Percentiles rank a stretch among this genome's conserved stretches.
Conservation (phyloP, 2,329 filamentous ascomycete species). For the Botrytis medusae region DNA sequence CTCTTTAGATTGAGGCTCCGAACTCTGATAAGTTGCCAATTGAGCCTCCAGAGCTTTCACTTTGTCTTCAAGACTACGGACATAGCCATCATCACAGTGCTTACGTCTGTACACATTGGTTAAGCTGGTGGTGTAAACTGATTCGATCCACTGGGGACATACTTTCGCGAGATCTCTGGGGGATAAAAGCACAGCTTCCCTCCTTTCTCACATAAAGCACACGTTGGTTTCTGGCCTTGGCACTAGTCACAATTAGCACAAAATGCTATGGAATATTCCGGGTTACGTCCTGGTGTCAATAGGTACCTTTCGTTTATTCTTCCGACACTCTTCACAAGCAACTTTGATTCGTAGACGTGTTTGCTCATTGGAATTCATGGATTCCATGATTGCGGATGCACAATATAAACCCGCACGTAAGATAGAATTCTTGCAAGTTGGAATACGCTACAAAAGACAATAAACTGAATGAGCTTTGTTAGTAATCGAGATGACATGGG, state of each 20-base stretch:
- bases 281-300: not conserved
- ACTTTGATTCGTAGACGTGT: not conserved
- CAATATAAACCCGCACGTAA: not conserved
- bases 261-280: not conserved
- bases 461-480: not conserved
- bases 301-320: conserved; percentile 10
- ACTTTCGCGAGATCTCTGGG: conserved; percentile 9
- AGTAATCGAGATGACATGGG: not conserved
- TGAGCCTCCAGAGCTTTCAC: not conserved
- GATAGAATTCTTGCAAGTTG: not conserved
- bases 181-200: conserved; percentile 4
- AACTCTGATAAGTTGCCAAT: not conserved
- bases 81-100: not conserved
- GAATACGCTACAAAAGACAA: not conserved
- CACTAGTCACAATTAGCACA: not conserved
- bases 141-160: not conserved
- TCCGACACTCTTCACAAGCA: conserved; percentile 7
- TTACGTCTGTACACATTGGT: not conserved
- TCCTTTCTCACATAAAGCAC: conserved; percentile 5
- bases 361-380: not conserved
- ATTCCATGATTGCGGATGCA: not conserved
- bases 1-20: not conserved
- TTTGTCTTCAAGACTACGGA: conserved; percentile 2
- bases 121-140: not conserved
- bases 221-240: conserved; percentile 1